phyloP scores from a whole-genome alignment of 2,329 filamentous ascomycete species.

The Talaromyces rugulosus region DNA sequence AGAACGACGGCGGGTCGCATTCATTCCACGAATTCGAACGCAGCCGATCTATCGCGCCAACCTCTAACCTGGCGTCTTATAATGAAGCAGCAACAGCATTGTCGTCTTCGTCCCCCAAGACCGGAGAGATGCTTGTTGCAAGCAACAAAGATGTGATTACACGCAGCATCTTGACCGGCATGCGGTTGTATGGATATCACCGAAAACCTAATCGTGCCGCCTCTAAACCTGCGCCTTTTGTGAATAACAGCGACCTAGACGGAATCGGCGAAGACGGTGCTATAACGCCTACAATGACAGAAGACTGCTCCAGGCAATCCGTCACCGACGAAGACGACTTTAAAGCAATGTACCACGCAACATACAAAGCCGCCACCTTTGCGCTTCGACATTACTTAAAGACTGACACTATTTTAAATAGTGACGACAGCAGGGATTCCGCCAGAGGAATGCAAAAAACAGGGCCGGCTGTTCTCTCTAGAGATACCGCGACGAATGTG shows the following conservation, averaged over 20 bases:
- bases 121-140: constrained; percentile 26
- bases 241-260: constrained; percentile 9
- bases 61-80: background rate
- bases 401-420: background rate
- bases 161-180: constrained; percentile 40
- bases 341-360: constrained; percentile 42
- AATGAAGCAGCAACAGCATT: constrained; percentile 10
- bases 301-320: background rate
- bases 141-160: constrained; percentile 40
- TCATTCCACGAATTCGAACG: constrained; percentile 20
- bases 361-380: constrained; percentile 40
- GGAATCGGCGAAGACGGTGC: constrained; percentile 18
- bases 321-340: constrained; percentile 33
- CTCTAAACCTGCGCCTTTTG: constrained; percentile 3
- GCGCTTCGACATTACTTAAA: constrained; percentile 39
- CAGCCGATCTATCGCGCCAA: constrained; percentile 7
- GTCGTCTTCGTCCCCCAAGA: constrained; percentile 19
- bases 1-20: constrained; percentile 19
- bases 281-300: background rate
- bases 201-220: constrained; percentile 24
- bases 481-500: constrained; percentile 36
- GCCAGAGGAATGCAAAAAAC: constrained; percentile 1
- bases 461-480: constrained; percentile 26
- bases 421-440: background rate
- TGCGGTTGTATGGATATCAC: constrained; percentile 41